Percentiles rank a stretch among this genome's conserved stretches.
These are phyloP conservation scores for Castanopsis chinensis DNA, from an alignment of 306 rosid genomes.

Conservation along the genomic window DNA sequence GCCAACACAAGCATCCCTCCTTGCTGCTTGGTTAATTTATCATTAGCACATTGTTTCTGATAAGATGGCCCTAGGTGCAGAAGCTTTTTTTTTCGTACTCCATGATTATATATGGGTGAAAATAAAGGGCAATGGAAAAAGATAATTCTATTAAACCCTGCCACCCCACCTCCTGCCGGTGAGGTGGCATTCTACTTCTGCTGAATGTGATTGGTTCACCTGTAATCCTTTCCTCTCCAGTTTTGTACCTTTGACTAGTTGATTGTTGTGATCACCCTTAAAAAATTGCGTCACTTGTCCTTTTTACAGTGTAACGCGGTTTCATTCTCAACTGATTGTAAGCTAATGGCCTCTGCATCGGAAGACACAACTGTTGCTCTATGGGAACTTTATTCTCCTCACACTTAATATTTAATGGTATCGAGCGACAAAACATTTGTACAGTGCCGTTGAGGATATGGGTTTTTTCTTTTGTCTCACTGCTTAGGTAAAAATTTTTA, in stretches of 20 bases:
- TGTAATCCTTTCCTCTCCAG: neutral
- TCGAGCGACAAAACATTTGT: neutral
- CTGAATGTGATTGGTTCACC: too few relatives aligned
- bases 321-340: conserved; percentile 63
- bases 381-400: conserved; percentile 92
- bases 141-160: too few relatives aligned
- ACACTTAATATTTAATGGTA: conserved; percentile 28
- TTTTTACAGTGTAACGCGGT: conserved; percentile 79
- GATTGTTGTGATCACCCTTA: neutral
- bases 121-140: too few relatives aligned
- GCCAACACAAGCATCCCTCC: too few relatives aligned
- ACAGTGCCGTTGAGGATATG: neutral
- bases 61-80: too few relatives aligned
- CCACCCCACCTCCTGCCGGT: too few relatives aligned
- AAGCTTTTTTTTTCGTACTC: too few relatives aligned
- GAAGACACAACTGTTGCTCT: conserved; percentile 84
- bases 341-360: conserved; percentile 88
- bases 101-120: too few relatives aligned
- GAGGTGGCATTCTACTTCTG: too few relatives aligned
- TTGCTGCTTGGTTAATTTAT: too few relatives aligned
- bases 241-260: neutral
- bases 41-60: too few relatives aligned
- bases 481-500: too few relatives aligned
- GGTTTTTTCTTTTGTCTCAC: neutral
- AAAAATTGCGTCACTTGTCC: neutral